A percentile compares a stretch with the other conserved stretches of the same genome.
phyloP scores from a whole-genome alignment of 352 stramenopile species.

The Globisporangium spinosum region DNA sequence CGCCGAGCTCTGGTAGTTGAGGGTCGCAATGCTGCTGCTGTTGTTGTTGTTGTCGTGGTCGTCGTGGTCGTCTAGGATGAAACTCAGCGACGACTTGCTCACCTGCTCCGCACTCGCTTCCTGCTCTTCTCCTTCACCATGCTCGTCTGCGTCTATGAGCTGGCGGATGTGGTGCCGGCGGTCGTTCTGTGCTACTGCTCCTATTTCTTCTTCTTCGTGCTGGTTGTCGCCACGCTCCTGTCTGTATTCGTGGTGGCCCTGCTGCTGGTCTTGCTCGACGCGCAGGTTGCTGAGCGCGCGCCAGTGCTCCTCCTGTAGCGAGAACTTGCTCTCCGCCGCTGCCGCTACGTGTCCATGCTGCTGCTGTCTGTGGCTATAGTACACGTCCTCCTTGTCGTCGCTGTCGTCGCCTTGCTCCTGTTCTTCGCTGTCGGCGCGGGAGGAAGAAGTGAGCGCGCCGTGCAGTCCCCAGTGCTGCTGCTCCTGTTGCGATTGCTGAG shows the following conservation, averaged over 20 bases:
- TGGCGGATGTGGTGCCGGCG: neutral
- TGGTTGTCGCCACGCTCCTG: slow-evolving; percentile 14
- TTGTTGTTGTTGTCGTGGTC: slow-evolving; percentile 19
- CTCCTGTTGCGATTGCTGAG: slow-evolving; percentile 10
- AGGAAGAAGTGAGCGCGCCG: neutral
- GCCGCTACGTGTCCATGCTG: neutral
- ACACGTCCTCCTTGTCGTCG: neutral
- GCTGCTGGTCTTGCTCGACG: slow-evolving; percentile 17
- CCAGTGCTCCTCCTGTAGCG: slow-evolving; percentile 33
- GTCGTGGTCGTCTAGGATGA: slow-evolving; percentile 60
- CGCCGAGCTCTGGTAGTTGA: slow-evolving; percentile 21
- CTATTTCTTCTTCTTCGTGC: neutral
- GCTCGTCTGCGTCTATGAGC: neutral
- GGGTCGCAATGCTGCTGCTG: slow-evolving; percentile 8
- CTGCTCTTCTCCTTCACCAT: slow-evolving; percentile 12
- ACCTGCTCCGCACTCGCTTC: slow-evolving; percentile 13
- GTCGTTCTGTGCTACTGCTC: slow-evolving; percentile 16
- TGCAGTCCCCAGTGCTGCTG: neutral
- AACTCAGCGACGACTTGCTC: slow-evolving; percentile 69
- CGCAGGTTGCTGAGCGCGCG: slow-evolving; percentile 38
- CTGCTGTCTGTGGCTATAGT: neutral
- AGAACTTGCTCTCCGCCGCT: slow-evolving; percentile 3
- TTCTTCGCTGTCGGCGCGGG: slow-evolving; percentile 1
- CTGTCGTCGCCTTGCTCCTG: neutral
- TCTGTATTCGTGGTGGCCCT: slow-evolving; percentile 9